Conservation (phyloP, 805 yeast genomes). For the Candida sphagnicola region DNA sequence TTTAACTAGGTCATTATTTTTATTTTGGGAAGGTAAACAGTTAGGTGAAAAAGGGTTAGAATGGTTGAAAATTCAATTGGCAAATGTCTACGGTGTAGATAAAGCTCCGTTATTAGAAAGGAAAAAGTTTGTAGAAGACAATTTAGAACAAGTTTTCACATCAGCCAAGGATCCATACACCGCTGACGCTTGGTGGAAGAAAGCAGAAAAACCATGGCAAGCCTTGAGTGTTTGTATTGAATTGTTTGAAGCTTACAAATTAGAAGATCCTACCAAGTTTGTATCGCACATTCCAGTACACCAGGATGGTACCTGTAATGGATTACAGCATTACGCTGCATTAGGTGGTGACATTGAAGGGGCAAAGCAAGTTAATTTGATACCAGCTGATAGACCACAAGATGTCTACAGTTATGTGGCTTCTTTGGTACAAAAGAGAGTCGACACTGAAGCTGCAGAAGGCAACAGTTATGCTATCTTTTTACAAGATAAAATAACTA, state of each 20-base stretch:
- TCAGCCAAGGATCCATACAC: slow-evolving; percentile 62
- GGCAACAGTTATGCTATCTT: slow-evolving; percentile 54
- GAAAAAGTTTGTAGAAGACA: slow-evolving; percentile 53
- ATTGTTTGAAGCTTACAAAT: slow-evolving; percentile 53
- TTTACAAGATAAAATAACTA: slow-evolving; percentile 59
- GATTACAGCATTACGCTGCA: slow-evolving; percentile 84
- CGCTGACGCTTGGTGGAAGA: slow-evolving; percentile 61
- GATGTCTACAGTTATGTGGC: slow-evolving; percentile 78
- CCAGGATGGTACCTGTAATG: slow-evolving; percentile 86
- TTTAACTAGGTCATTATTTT: slow-evolving; percentile 64
- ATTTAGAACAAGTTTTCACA: slow-evolving; percentile 49
- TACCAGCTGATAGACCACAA: slow-evolving; percentile 68
- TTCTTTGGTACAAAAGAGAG: slow-evolving; percentile 50
- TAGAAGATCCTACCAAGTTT: slow-evolving; percentile 61
- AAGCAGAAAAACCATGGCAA: slow-evolving; percentile 85
- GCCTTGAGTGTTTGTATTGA: slow-evolving; percentile 69
- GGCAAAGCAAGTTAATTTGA: slow-evolving; percentile 72
- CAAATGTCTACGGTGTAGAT: slow-evolving; percentile 72
- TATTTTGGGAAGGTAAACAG: slow-evolving; percentile 74
- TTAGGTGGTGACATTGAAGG: slow-evolving; percentile 83
- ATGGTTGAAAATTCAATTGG: slow-evolving; percentile 75
- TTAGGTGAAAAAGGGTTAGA: slow-evolving; percentile 61
- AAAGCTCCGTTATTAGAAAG: slow-evolving; percentile 67
- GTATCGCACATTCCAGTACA: slow-evolving; percentile 75
- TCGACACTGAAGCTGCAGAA: slow-evolving; percentile 49